Evolutionary conservation across 1,284 basidiomycete genomes (phyloP).

Genomic region (Neolentinus lepideus): DNA sequence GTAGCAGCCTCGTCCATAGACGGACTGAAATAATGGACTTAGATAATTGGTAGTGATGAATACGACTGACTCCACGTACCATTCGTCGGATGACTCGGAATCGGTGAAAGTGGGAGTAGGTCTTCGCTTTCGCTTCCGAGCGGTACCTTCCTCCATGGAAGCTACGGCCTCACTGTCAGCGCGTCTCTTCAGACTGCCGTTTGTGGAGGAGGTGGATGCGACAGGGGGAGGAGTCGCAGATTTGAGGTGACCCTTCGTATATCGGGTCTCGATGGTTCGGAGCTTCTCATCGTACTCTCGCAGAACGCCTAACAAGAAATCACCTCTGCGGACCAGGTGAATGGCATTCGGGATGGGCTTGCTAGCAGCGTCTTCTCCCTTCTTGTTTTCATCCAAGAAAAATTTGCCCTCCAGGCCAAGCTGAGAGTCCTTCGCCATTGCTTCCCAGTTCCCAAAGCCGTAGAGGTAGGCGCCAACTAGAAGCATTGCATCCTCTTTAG

Average conservation of each 20-base stretch:
- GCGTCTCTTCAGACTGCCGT: slow-evolving; percentile 53
- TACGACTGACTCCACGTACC: slow-evolving; percentile 38
- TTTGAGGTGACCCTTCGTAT: slow-evolving; percentile 49
- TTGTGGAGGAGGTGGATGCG: slow-evolving; percentile 56
- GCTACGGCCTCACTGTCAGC: slow-evolving; percentile 79
- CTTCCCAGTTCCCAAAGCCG: slow-evolving; percentile 97
- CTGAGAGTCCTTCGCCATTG: slow-evolving; percentile 83
- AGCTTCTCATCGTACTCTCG: slow-evolving; percentile 92
- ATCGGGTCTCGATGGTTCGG: slow-evolving; percentile 62
- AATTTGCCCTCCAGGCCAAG: slow-evolving; percentile 89
- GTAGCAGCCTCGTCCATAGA: slow-evolving; percentile 96
- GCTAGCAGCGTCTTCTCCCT: slow-evolving; percentile 72
- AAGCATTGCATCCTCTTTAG: slow-evolving; percentile 89
- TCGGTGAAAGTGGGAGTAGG: slow-evolving; percentile 91
- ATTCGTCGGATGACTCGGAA: slow-evolving; percentile 83
- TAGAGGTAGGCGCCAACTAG: slow-evolving; percentile 91
- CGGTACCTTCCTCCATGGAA: slow-evolving; percentile 63
- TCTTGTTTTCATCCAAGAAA: slow-evolving; percentile 96
- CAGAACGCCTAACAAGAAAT: slow-evolving; percentile 87
- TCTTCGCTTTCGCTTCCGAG: slow-evolving; percentile 75
- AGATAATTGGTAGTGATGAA: neutral
- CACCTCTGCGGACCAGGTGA: slow-evolving; percentile 94
- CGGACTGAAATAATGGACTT: slow-evolving; percentile 39
- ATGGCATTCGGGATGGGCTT: slow-evolving; percentile 93
- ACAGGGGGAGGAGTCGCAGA: slow-evolving; percentile 67